Evolutionary conservation across 2,329 filamentous ascomycete genomes (phyloP).

Genomic region (Aciculosporium take): DNA sequence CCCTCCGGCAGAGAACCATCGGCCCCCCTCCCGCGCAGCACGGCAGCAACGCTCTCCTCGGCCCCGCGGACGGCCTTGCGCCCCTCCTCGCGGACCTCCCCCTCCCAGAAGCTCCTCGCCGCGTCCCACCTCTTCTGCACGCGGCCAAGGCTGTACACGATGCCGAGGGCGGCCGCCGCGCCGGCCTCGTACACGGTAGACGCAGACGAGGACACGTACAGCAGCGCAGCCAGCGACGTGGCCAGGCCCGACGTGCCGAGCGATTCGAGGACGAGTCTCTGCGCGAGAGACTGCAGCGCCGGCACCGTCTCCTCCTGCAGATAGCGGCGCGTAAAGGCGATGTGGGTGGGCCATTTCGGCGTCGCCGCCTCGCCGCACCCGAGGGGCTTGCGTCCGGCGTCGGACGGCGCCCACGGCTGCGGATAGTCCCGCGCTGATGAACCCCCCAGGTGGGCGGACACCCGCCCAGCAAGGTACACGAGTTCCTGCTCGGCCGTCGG

Average conservation of each 20-base stretch:
- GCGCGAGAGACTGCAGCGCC: slow-evolving; percentile 56
- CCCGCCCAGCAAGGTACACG: slow-evolving; percentile 69
- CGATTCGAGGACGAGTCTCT: slow-evolving; percentile 61
- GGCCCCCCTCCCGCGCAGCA: slow-evolving; percentile 23
- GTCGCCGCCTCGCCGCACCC: slow-evolving; percentile 12
- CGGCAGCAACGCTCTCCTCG: slow-evolving; percentile 36
- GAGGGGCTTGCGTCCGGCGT: slow-evolving; percentile 9
- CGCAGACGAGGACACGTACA: slow-evolving; percentile 41
- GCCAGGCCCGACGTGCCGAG: slow-evolving; percentile 56
- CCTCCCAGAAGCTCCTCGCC: slow-evolving; percentile 47
- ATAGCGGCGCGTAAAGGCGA: slow-evolving; percentile 54
- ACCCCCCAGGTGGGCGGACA: slow-evolving; percentile 38
- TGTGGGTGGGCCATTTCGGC: slow-evolving; percentile 58
- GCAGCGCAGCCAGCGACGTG: slow-evolving; percentile 36
- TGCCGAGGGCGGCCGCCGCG: slow-evolving; percentile 45
- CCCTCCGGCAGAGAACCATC: slow-evolving; percentile 8
- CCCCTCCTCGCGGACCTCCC: slow-evolving; percentile 52
- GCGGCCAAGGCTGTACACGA: slow-evolving; percentile 42
- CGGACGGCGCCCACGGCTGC: slow-evolving; percentile 19
- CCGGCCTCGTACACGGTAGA: slow-evolving; percentile 45
- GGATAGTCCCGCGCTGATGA: slow-evolving; percentile 17
- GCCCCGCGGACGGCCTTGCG: slow-evolving; percentile 45
- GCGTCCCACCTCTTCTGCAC: slow-evolving; percentile 51
- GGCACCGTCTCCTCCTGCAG: slow-evolving; percentile 54
- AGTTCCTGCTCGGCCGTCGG: slow-evolving; percentile 63